Evolutionary conservation across 1,284 basidiomycete species (phyloP), one percentile per base, ranked within the genome.

Genomic region (Tylopilus sp.): DNA sequence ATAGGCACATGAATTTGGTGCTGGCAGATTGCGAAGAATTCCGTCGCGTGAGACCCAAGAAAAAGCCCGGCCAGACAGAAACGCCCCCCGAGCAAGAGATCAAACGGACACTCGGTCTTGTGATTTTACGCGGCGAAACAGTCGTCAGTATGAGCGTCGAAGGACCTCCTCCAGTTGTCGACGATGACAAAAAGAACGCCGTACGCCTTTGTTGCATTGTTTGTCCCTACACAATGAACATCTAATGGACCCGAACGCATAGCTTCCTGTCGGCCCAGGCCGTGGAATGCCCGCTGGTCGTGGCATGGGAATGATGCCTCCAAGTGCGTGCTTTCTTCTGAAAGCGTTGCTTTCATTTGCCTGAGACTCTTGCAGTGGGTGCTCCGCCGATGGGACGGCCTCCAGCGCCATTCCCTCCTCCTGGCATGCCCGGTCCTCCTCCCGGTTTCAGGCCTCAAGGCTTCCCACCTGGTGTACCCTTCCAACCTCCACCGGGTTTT

Each of bases 1-100:
- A 99, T 77, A 88, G 91, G 64, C 97, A 99, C 74, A 99, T 99
- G 96, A 99, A 99, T 74, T 80, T 99, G 59, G 97, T 99, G 44
- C 76, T 99, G 48, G 93, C 95, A 12, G 96, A 99, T 60, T 97
- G 94, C 67, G 94, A 97, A 73, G 96, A 97, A 71, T 97, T 97
- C 67, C 75, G 94, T 63, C 84, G 89, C 55, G 84, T 97, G 40
- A 83, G 88, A 57, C 86, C 87, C 40, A 92, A 92, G 74, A 90
- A 89, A 75, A 89, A 91, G 71, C 66, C 79, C 12, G 87, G 86
- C 28, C 86, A 89, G 67, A 69, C 61, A 6, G 85, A 87, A 60
- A 77, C 87, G 6, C 83, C 86, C 2, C 84, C 89, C 0, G 84
- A 90, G 65, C 91, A 96, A 65, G 95, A 98, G 75, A 88, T 97